A percentile compares a stretch with the other conserved stretches of the same genome.
phyloP scores from a whole-genome alignment of 2,329 filamentous ascomycete species.

The Exophiala spinifera region DNA sequence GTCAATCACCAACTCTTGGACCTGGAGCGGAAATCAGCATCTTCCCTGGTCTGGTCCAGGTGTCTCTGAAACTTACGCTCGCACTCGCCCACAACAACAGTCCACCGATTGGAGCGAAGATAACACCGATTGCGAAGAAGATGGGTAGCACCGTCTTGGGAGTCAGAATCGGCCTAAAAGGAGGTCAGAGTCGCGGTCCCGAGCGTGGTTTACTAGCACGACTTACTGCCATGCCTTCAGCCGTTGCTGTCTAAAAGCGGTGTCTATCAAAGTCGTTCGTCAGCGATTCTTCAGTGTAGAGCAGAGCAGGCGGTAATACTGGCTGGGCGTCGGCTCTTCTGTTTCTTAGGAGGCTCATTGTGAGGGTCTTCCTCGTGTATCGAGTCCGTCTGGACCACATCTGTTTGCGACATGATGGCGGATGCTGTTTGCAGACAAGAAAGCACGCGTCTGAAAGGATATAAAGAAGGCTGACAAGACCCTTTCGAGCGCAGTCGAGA shows the following conservation, averaged over 20 bases:
- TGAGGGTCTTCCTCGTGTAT: conserved; percentile 44
- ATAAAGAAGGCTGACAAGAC: conserved; percentile 2
- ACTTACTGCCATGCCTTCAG: conserved; percentile 98
- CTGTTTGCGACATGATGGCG: conserved; percentile 44
- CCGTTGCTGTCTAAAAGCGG: conserved; percentile 92
- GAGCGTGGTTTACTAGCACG: not conserved
- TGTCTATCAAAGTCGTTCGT: conserved; percentile 58
- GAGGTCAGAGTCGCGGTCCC: conserved; percentile 18
- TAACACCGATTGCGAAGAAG: conserved; percentile 85
- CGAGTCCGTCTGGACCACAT: conserved; percentile 41
- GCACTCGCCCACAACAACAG: conserved; percentile 81
- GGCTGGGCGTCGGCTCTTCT: conserved; percentile 86
- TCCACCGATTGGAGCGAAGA: conserved; percentile 91
- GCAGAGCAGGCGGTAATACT: conserved; percentile 55
- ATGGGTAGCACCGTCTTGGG: conserved; percentile 89
- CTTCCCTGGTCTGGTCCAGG: not conserved
- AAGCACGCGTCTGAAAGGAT: not conserved
- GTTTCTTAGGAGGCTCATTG: conserved; percentile 62
- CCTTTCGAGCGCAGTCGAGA: not conserved
- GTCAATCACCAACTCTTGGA: conserved; percentile 86
- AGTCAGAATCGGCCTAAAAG: conserved; percentile 77
- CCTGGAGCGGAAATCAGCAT: conserved; percentile 50
- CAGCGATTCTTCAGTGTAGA: conserved; percentile 7
- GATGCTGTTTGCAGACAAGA: not conserved
- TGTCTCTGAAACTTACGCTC: conserved; percentile 52